These are phyloP conservation scores for Micractinium conductrix DNA, from an alignment of 139 green algal species.

Conservation along the genomic window DNA sequence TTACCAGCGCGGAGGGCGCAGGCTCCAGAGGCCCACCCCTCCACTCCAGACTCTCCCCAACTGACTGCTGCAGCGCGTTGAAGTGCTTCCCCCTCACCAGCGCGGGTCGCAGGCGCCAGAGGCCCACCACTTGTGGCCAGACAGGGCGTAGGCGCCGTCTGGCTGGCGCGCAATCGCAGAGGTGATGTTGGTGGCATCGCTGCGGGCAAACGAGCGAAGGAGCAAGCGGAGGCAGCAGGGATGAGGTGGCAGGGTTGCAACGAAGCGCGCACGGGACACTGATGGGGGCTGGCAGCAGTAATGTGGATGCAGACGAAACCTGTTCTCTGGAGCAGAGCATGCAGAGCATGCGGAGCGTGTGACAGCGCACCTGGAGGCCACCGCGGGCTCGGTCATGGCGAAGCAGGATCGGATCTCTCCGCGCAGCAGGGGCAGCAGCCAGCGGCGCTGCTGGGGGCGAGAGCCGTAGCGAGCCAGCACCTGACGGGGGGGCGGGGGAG, in stretches of 20 bases:
- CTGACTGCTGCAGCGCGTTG: too few species aligned
- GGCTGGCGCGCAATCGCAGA: slow-evolving; percentile 43
- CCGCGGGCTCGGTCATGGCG: slow-evolving; percentile 97
- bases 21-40: too few species aligned
- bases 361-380: too few species aligned
- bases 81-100: too few species aligned
- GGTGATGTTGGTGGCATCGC: slow-evolving; percentile 98
- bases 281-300: too few species aligned
- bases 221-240: slow-evolving; percentile 99
- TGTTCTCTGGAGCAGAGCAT: too few species aligned
- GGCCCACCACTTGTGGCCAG: slow-evolving; percentile 98
- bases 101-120: slow-evolving; percentile 85
- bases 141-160: not conserved
- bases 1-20: too few species aligned
- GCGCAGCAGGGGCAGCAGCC: slow-evolving; percentile 92
- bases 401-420: slow-evolving; percentile 95
- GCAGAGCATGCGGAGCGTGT: too few species aligned
- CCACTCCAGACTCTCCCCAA: too few species aligned
- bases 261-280: too few species aligned
- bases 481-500: slow-evolving; percentile 14
- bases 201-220: slow-evolving; percentile 93
- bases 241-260: too few species aligned
- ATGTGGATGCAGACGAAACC: too few species aligned
- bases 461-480: slow-evolving; percentile 86
- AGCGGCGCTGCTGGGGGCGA: slow-evolving; percentile 82